Evolutionary conservation across 306 rosid species (phyloP), one percentile per base, ranked within the genome.

Genomic region (Prunus padus): DNA sequence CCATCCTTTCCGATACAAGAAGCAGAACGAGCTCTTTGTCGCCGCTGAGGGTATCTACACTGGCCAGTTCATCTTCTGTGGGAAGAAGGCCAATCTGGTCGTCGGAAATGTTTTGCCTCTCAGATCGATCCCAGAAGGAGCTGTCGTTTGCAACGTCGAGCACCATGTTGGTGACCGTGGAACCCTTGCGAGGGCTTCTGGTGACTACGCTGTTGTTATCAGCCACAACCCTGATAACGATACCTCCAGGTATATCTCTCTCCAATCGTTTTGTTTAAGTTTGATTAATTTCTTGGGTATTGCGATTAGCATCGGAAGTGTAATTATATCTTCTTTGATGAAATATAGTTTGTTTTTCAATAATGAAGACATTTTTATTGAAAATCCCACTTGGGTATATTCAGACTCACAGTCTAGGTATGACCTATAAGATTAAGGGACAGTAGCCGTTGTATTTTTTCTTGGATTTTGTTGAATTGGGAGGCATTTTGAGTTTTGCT

Each of bases 151-250:
- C 40, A 73, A 73, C 68, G 77, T 73, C 18, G 77, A 73, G 77
- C 77, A 73, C 47, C 77, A 73, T 4, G 77, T 73, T 11, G 77
- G 77, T 3, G 77, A 73, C 55, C 77, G 77, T 3, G 77, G 77
- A 2, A 28, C 45, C 12, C 77, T 73, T 2, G 77, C 77, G 26
- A 60, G 77, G 77, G 77, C 77, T 19, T 73, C 77, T 18, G 77
- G 77, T 11, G 77, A 73, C 45, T 73, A 73, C 33, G 77, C 77
- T 12, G 68, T 73, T 19, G 69, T 73, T 46, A 73, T 73, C 59
- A 73, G 68, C n/a, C 77, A 73, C 77, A 73, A 73, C 56, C 69
- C 68, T 25, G 77, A 73, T 46, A 73, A 73, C 59, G 77, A 73
- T 60, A 73, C 77, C 1, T 73, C 77, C 69, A 73, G 77, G 74